phyloP scores from a whole-genome alignment of 176 grass and related monocot species.

The Zoysia japonica region DNA sequence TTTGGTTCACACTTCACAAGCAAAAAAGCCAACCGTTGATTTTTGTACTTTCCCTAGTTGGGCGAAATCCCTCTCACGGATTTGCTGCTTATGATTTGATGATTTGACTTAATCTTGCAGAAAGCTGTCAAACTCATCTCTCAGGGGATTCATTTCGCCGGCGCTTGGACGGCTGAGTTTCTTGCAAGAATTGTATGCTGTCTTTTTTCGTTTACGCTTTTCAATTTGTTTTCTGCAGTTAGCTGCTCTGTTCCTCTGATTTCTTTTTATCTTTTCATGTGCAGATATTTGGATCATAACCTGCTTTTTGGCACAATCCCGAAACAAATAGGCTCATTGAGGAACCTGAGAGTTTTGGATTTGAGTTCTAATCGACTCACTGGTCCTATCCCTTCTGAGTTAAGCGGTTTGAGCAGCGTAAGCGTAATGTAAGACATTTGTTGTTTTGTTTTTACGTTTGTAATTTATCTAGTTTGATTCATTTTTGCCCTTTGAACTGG shows the following conservation, averaged over 20 bases:
- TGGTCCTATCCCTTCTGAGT: constrained; percentile 73
- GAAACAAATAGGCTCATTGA: constrained; percentile 60
- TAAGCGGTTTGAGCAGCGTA: constrained; percentile 59
- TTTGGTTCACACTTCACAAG: not conserved
- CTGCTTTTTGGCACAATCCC: constrained; percentile 82
- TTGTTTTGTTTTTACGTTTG: constrained; percentile 17
- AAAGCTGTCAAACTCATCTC: constrained; percentile 70
- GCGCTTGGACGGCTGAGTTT: constrained; percentile 64
- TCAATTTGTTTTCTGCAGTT: not conserved
- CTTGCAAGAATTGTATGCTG: constrained; percentile 83
- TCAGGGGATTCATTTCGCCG: constrained; percentile 84
- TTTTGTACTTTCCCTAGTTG: not conserved
- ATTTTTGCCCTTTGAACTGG: constrained; percentile 26
- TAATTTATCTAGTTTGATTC: not conserved
- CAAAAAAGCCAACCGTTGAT: too few species aligned
- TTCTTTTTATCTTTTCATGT: constrained; percentile 8
- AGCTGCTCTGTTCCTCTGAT: constrained; percentile 19
- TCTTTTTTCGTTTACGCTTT: not conserved
- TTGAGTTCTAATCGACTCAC: constrained; percentile 77
- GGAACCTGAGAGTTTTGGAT: constrained; percentile 75
- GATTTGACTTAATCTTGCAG: constrained; percentile 47
- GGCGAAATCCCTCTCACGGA: constrained; percentile 6
- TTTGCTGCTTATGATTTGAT: constrained; percentile 11
- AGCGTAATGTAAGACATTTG: constrained; percentile 64
- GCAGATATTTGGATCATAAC: constrained; percentile 86